Evolutionary conservation across 225 moss, liverwort and hornwort genomes (phyloP).

Genomic region (Straminergon stramineum): DNA sequence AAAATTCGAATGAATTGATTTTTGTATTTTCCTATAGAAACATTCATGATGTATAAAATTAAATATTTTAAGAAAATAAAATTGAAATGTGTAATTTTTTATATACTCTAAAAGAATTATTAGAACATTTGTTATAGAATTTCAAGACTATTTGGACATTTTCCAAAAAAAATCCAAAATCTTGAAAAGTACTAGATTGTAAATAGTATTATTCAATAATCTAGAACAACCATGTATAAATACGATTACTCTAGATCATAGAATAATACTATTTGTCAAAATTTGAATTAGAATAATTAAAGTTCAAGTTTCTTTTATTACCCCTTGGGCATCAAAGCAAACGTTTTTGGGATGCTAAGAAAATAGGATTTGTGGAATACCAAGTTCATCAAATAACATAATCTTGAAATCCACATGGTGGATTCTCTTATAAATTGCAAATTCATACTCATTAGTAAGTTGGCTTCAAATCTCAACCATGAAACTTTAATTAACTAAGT

Average conservation of each 20-base stretch:
- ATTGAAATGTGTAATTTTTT: neutral
- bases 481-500: no score
- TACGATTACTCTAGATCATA: neutral
- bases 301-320: neutral
- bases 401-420: no score
- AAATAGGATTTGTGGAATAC: no score
- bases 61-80: neutral
- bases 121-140: neutral
- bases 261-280: neutral
- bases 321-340: no score
- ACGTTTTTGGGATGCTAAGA: no score
- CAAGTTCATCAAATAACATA: no score
- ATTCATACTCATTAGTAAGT: no score
- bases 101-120: neutral
- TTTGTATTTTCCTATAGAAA: neutral
- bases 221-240: neutral
- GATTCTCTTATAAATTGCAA: no score
- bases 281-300: neutral
- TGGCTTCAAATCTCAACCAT: no score
- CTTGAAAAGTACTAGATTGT: neutral
- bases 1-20: neutral
- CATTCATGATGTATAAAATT: neutral
- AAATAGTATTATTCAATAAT: neutral
- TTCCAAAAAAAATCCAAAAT: neutral
- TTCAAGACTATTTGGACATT: rapidly evolving